These are phyloP conservation scores for Dentipellis sp. DNA, from an alignment of 768 basidiomycete genomes.

Conservation along the genomic window DNA sequence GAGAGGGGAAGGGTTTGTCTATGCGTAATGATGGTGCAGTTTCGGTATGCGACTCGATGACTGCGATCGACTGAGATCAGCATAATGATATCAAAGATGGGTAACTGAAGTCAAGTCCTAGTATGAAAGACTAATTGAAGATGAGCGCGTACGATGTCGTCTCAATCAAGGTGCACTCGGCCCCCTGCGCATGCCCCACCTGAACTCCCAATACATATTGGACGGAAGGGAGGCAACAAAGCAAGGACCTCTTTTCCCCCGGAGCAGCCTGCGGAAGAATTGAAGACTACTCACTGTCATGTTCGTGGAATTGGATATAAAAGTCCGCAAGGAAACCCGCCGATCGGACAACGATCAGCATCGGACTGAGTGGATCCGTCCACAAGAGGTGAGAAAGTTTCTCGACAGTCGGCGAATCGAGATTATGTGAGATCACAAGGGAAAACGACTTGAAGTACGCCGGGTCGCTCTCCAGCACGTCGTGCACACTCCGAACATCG, in stretches of 20 bases:
- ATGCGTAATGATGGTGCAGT: constrained; percentile 69
- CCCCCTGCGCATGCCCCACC: background rate
- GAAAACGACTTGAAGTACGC: constrained; percentile 56
- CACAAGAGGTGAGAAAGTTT: constrained; percentile 61
- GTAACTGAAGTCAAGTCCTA: no score
- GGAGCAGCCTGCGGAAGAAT: no score
- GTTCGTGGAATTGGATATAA: constrained; percentile 82
- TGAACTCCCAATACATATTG: background rate
- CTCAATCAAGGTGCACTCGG: no score
- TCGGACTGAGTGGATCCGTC: constrained; percentile 45
- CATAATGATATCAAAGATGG: background rate
- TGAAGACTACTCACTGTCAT: constrained; percentile 49
- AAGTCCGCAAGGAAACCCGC: constrained; percentile 90
- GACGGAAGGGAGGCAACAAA: background rate
- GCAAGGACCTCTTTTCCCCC: background rate
- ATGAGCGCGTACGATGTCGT: no score
- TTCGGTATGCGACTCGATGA: constrained; percentile 85
- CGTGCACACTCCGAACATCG: constrained; percentile 43
- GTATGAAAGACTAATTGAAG: no score
- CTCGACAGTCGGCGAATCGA: constrained; percentile 45
- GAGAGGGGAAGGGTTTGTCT: constrained; percentile 79
- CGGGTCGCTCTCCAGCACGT: constrained; percentile 47
- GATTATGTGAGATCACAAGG: constrained; percentile 80
- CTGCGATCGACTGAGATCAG: constrained; percentile 27
- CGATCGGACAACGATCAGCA: constrained; percentile 72